Percentiles rank a stretch among this genome's conserved stretches.
These are phyloP conservation scores for Phylloporus gajari DNA, from an alignment of 1,284 basidiomycete genomes.

Conservation along the genomic window DNA sequence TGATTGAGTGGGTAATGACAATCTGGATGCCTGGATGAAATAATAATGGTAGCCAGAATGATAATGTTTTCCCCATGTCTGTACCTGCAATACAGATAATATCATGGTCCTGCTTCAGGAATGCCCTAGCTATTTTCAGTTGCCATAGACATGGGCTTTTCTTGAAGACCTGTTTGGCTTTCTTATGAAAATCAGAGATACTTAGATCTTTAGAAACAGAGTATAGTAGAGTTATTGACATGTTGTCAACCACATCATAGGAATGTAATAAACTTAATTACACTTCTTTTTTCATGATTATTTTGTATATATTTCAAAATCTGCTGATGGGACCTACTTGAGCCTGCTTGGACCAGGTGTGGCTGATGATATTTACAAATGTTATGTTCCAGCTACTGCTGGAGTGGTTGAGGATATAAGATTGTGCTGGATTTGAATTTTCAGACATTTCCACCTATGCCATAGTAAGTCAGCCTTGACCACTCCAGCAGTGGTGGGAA, in stretches of 20 bases:
- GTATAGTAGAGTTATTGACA: not conserved
- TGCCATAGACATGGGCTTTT: slow-evolving; percentile 4
- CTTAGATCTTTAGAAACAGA: not conserved
- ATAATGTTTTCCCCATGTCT: not conserved
- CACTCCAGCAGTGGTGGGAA: not conserved
- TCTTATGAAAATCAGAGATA: not conserved
- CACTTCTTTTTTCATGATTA: not conserved
- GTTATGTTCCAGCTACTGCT: slow-evolving; percentile 1
- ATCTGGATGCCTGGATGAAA: not conserved
- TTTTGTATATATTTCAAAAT: slow-evolving; percentile 4
- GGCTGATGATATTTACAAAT: not conserved
- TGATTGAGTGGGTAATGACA: not conserved
- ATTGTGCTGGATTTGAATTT: no score
- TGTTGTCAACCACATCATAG: not conserved
- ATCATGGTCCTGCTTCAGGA: not conserved
- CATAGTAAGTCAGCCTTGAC: no score
- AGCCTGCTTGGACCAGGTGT: not conserved
- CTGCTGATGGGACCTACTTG: not conserved
- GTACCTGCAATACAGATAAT: not conserved
- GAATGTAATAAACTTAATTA: not conserved
- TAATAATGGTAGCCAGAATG: not conserved
- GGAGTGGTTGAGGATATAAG: not conserved
- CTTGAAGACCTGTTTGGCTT: not conserved
- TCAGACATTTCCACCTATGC: no score
- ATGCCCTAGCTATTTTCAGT: not conserved